Base-by-base conservation (phyloP, 768 basidiomycete genomes). In the Leccinellum albellum region DNA sequence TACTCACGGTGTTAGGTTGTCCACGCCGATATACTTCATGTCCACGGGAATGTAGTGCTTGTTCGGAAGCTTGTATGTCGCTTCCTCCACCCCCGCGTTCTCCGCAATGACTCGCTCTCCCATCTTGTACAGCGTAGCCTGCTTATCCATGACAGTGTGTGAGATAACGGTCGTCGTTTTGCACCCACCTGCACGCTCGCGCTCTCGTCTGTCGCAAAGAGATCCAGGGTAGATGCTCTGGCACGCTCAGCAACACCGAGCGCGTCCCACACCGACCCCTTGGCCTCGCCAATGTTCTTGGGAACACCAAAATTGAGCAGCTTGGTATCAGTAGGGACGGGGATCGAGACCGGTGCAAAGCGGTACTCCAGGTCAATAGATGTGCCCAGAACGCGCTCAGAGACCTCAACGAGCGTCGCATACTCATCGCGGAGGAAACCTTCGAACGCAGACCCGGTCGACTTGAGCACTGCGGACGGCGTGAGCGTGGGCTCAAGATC, bases 91-190 rank as follows among this genome's bases (percentile, higher is more conserved):
- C 2, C 75, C 75, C 3, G 71, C 70, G 64, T 92, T 88, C 69
- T 89, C 84, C 2, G 73, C 73, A 28, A 97, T 74, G 61, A 98
- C 78, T 2, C 79, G 78, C 60, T 89, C 81, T 0, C 80, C 91
- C 85, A 95, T 95, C 75, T 89, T 90, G 81, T 86, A 95, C 51
- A 96, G 75, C 26, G 94, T 97, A 9, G 95, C 95, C 90, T 97
- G 71, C 29, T 23, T 24, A 32, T 23, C 33, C 26, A 23, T 48
- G 51, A 42, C 55, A 50, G 21, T 29, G 17, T 44, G 50, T 23
- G 23, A 49, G 20, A 48, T 1, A 26, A 15, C 6, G 35, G 29
- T 7, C 0, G 12, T 15, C 1, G 0, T 15, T 40, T 32, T 0
- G 0, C 2, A 71, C 82, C 37, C 63, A 90, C 92, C 83, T 94